Base-by-base conservation (phyloP, 768 basidiomycete genomes). In the Lactarius indigo region DNA sequence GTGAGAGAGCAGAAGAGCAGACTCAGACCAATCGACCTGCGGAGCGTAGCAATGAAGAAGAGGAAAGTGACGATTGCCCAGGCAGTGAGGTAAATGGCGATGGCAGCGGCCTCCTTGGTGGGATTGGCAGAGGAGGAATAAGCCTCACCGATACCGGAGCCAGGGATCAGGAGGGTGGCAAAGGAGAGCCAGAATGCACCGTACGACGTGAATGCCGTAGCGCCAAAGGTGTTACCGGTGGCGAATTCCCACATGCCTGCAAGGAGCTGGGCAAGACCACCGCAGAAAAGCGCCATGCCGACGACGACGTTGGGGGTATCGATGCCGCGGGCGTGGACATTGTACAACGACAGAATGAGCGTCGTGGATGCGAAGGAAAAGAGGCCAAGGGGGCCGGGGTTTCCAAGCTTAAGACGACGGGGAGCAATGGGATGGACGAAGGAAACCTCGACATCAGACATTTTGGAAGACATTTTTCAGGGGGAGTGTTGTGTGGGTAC, bases 131-230 rank as follows among this genome's bases (percentile, higher is more conserved):
- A 69, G 1, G 66, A 63, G 0, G 71, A 58, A 73, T 87, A 94
- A 0, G 91, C 84, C 0, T 79, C 73, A 7, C 70, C 8, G 54
- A 94, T 82, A 18, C 91, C 91, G 2, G 83, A 83, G 30, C 82
- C 80, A 5, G 93, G 93, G 58, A 92, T 82, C 73, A 89, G 76
- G 72, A 95, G 86, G 0, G 84, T 79, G 3, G 85, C 91, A 54
- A 85, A 94, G 6, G 92, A 92, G 79, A 94, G 80, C 92, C 92
- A 95, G 82, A 94, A 95, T 2, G 87, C 90, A 28, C 93, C 93
- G 68, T 90, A 95, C 1, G 88, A 89, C 0, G 86, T 80, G 81
- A 94, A 94, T 0, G 91, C 92, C 89, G 69, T 87, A 10, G 83
- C 90, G 70, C 87, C 89, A 66, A 92, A 91, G 0, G 78, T 79